Conservation (phyloP, 169 alveolate genomes). For the Cryptosporidium sp. region DNA sequence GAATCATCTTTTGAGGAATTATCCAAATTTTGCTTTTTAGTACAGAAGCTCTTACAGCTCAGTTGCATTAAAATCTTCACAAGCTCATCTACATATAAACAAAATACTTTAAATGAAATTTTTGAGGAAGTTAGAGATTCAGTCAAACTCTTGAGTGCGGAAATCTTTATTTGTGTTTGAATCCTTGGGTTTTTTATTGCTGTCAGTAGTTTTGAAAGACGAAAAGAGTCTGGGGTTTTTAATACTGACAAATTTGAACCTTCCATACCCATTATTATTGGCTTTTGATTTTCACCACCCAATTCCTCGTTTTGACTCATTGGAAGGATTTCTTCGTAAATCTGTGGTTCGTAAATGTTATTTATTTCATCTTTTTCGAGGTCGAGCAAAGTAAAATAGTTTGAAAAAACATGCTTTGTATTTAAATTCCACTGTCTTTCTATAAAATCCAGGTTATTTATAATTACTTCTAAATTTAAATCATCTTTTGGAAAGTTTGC, state of each 20-base stretch:
- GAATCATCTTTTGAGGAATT: neutral
- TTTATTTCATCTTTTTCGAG: neutral
- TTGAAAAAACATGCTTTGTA: slow-evolving; percentile 9
- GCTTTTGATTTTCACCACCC: neutral
- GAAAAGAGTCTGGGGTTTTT: slow-evolving; percentile 56
- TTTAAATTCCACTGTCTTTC: slow-evolving; percentile 44
- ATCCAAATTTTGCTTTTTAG: neutral
- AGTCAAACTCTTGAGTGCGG: slow-evolving; percentile 26
- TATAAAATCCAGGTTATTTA: slow-evolving; percentile 2
- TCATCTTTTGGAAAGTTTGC: slow-evolving; percentile 27
- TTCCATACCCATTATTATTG: neutral
- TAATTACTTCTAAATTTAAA: slow-evolving; percentile 6
- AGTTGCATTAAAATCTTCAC: slow-evolving; percentile 16
- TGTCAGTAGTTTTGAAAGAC: slow-evolving; percentile 33
- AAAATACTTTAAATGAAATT: slow-evolving; percentile 24
- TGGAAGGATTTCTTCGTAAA: neutral
- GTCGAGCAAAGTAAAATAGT: slow-evolving; percentile 18
- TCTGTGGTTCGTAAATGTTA: neutral
- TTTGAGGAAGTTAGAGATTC: slow-evolving; percentile 47
- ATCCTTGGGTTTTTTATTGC: slow-evolving; percentile 49
- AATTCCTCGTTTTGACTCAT: neutral
- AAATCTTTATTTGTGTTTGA: slow-evolving; percentile 45
- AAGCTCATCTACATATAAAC: slow-evolving; percentile 21
- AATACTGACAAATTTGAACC: slow-evolving; percentile 19
- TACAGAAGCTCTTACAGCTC: slow-evolving; percentile 6